Conservation (phyloP, 2,329 filamentous ascomycete genomes). For the Pleochaeta shiraiana region DNA sequence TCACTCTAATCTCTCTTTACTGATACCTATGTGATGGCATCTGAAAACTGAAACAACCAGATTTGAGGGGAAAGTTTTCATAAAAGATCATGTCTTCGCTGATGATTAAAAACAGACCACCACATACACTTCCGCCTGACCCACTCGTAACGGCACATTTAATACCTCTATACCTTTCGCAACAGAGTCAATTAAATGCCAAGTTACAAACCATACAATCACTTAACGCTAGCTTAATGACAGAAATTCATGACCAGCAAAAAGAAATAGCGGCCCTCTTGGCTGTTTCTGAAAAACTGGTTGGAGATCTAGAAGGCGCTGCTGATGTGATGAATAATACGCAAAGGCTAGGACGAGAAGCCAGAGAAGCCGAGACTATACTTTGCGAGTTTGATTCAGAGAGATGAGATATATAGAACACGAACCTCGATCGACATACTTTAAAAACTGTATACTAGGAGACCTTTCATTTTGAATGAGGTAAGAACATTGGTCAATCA, state of each 20-base stretch:
- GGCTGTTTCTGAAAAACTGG: slow-evolving; percentile 26
- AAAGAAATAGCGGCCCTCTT: slow-evolving; percentile 31
- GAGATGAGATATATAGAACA: too few relatives aligned
- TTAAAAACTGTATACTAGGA: too few relatives aligned
- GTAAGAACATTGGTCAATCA: too few relatives aligned
- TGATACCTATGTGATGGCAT: too few relatives aligned
- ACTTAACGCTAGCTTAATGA: slow-evolving; percentile 31
- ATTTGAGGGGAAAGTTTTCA: too few relatives aligned
- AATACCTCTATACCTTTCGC: slow-evolving; percentile 27
- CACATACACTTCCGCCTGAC: slow-evolving; percentile 32
- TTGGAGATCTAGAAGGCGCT: slow-evolving; percentile 32
- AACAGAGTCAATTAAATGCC: slow-evolving; percentile 34
- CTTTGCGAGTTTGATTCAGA: background rate
- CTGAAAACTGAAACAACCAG: too few relatives aligned
- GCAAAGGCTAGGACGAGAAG: background rate
- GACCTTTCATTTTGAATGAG: too few relatives aligned
- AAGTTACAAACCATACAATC: slow-evolving; percentile 32
- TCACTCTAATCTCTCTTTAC: too few relatives aligned
- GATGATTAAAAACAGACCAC: slow-evolving; percentile 11
- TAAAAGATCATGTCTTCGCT: background rate
- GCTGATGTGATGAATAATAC: slow-evolving; percentile 12
- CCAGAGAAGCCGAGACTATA: background rate
- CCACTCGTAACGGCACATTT: slow-evolving; percentile 33
- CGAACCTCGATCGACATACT: too few relatives aligned
- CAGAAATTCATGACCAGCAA: slow-evolving; percentile 30